Conservation (phyloP, 192 early-diverging fungal genomes). For the Backusella australiensis region DNA sequence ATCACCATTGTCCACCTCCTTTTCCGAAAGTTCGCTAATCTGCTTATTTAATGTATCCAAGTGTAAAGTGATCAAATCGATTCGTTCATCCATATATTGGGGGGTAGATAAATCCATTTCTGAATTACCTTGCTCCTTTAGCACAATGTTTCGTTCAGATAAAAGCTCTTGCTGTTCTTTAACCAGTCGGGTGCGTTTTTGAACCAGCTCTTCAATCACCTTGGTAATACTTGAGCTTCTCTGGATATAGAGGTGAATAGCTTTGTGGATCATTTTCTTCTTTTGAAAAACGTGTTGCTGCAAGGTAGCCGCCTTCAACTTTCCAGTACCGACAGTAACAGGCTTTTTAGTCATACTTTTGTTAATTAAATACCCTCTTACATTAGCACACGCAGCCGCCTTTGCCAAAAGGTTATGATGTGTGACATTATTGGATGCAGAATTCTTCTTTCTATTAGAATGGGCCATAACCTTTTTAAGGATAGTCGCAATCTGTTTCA, state of each 20-base stretch:
- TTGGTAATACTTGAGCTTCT: background rate
- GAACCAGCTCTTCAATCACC: background rate
- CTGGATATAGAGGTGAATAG: background rate
- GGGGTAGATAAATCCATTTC: background rate
- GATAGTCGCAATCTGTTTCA: slow-evolving; percentile 9
- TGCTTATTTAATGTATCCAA: slow-evolving; percentile 8
- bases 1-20: background rate
- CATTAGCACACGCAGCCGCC: slow-evolving; percentile 15
- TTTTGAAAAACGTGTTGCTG: slow-evolving; percentile 21
- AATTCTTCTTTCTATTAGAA: background rate
- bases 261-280: slow-evolving; percentile 3
- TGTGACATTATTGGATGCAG: background rate
- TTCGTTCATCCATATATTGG: slow-evolving; percentile 37
- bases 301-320: slow-evolving; percentile 8
- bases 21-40: background rate
- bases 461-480: slow-evolving; percentile 2
- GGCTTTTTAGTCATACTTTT: slow-evolving; percentile 1
- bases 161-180: slow-evolving; percentile 25
- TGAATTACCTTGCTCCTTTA: background rate
- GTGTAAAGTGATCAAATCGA: slow-evolving; percentile 22
- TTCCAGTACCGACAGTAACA: background rate
- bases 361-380: slow-evolving; percentile 11
- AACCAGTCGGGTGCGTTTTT: slow-evolving; percentile 15
- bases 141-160: slow-evolving; percentile 12
- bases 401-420: slow-evolving; percentile 10